Evolutionary conservation across 2,329 filamentous ascomycete species (phyloP), one percentile per base, ranked within the genome.

Genomic region (Fusarium lateritium): DNA sequence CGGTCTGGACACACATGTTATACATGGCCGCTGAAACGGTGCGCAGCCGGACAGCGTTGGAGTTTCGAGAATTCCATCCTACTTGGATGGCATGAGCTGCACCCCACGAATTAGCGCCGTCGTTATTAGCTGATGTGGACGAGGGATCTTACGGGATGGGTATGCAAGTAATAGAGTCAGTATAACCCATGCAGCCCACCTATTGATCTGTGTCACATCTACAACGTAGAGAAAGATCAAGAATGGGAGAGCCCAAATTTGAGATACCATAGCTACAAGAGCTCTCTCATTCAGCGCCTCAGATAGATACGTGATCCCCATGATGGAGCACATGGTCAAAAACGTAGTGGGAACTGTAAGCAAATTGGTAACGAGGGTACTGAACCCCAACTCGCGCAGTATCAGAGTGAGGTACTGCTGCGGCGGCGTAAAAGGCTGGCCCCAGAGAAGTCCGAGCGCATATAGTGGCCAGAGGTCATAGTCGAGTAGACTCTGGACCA

Each of bases 31-130:
- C 85, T 0, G 87, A 87, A 2, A 92, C 87, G 2, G 89, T 87
- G 8, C 89, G 81, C 7, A 86, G 88, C 13, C 89, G 82, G 11
- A 92, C 88, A 2, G 85, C 83, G 65, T 89, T 88, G 4, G 88
- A 85, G 72, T 91, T 92, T 50, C 86, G 80, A 3, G 81, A 83
- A 67, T 81, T 82, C 82, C 83, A 85, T 22, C 75, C 81, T 5
- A 84, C 83, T 65, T 84, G 82, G 38, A 86, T 83, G 0, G 83
- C 80, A 58, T 86, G 83, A 3, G 81, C 65, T 69, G 46, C 31
- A 65, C 61, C 63, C 63, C 63, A 50, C 50, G 49, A 52, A 55
- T 65, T 49, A 46, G 59, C 31, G 22, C 43, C 42, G 28, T n/a
- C 34, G 31, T 55, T 56, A 34, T 51, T 49, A 33, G 38, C 38